phyloP scores from a whole-genome alignment of 106 monocot genomes.

The Phalaenopsis aphrodite region DNA sequence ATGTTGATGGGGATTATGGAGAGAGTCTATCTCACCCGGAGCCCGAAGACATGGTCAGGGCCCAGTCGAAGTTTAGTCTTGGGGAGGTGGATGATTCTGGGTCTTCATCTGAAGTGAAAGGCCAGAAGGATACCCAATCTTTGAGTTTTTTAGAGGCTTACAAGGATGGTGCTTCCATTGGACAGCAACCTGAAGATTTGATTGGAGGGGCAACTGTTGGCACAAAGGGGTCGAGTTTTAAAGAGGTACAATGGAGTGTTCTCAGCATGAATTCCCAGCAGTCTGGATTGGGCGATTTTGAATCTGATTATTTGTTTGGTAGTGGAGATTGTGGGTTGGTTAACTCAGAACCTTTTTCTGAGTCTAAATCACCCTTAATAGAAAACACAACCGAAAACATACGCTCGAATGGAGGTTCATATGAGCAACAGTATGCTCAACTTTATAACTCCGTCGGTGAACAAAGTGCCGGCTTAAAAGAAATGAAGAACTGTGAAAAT shows the following conservation, averaged over 20 bases:
- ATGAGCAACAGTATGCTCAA: slow-evolving; percentile 15
- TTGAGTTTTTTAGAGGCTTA: slow-evolving; percentile 4
- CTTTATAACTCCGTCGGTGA: slow-evolving; percentile 5
- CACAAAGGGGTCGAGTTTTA: slow-evolving; percentile 45
- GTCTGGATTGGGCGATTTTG: slow-evolving; percentile 31
- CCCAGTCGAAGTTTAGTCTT: slow-evolving; percentile 37
- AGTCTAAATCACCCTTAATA: background rate
- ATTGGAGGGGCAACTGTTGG: slow-evolving; percentile 17
- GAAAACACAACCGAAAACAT: slow-evolving; percentile 22
- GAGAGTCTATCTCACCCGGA: slow-evolving; percentile 6
- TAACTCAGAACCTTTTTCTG: background rate
- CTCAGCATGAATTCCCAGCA: slow-evolving; percentile 27
- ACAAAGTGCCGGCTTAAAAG: slow-evolving; percentile 23
- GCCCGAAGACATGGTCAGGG: slow-evolving; percentile 21
- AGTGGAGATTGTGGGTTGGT: slow-evolving; percentile 11
- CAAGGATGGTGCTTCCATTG: slow-evolving; percentile 6
- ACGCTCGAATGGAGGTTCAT: slow-evolving; percentile 7
- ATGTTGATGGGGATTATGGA: slow-evolving; percentile 57
- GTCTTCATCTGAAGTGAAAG: slow-evolving; percentile 19
- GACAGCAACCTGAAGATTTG: background rate
- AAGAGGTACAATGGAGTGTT: slow-evolving; percentile 82
- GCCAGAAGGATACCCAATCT: background rate
- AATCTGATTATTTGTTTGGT: slow-evolving; percentile 43
- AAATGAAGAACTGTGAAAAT: slow-evolving; percentile 67
- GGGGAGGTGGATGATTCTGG: slow-evolving; percentile 23